These are phyloP conservation scores for Candida michaelii DNA, from an alignment of 805 yeast genomes.

Conservation along the genomic window DNA sequence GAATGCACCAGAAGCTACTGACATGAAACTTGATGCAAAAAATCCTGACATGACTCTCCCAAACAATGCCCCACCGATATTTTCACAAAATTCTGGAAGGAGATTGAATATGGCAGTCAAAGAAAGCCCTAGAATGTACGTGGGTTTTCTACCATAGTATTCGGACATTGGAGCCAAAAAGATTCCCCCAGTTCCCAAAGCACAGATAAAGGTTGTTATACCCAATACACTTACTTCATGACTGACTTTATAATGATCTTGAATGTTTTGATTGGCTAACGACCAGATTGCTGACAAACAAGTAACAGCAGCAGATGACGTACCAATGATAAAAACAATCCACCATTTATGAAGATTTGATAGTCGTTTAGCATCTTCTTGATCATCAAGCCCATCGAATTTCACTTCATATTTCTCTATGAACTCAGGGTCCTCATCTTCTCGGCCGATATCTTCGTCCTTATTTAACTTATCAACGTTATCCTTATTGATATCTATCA, in stretches of 20 bases:
- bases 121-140: slow-evolving; percentile 35
- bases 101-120: slow-evolving; percentile 23
- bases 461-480: not conserved
- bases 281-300: slow-evolving; percentile 32
- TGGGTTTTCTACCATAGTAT: slow-evolving; percentile 57
- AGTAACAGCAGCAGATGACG: slow-evolving; percentile 26
- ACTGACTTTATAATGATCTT: slow-evolving; percentile 22
- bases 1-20: slow-evolving; percentile 31
- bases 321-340: slow-evolving; percentile 22
- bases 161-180: slow-evolving; percentile 62
- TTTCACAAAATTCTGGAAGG: slow-evolving; percentile 24
- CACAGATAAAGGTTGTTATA: slow-evolving; percentile 27
- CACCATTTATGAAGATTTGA: slow-evolving; percentile 26
- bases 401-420: slow-evolving; percentile 15
- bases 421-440: not conserved
- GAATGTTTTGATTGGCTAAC: slow-evolving; percentile 22
- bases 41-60: slow-evolving; percentile 29
- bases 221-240: slow-evolving; percentile 28
- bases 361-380: slow-evolving; percentile 24
- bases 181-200: slow-evolving; percentile 29
- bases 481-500: not conserved
- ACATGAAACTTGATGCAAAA: slow-evolving; percentile 28
- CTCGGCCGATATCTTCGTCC: no score
- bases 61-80: slow-evolving; percentile 26
- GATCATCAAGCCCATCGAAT: slow-evolving; percentile 26